These are phyloP conservation scores for Sphagnum magellanicum DNA, from an alignment of 228 moss, liverwort and hornwort genomes.

Conservation along the genomic window DNA sequence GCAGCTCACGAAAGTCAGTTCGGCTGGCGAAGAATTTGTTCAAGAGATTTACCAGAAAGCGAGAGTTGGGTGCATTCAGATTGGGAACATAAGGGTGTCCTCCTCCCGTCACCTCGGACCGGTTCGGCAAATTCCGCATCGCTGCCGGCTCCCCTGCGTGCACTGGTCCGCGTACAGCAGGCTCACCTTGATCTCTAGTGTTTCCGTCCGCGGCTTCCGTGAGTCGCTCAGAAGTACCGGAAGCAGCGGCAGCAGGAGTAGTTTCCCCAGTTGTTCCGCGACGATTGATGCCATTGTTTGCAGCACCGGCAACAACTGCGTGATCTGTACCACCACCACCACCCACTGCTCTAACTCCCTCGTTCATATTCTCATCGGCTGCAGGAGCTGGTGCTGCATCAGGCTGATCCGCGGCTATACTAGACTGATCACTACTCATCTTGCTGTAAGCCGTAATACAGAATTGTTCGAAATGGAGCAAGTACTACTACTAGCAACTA, in stretches of 20 bases:
- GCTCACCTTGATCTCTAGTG: no score
- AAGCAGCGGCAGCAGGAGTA: no score
- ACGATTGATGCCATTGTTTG: not conserved
- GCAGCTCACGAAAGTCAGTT: not conserved
- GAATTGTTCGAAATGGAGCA: no score
- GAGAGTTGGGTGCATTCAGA: slow-evolving; percentile 11
- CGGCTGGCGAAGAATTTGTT: not conserved
- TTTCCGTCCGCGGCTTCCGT: slow-evolving; percentile 11
- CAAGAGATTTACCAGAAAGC: slow-evolving; percentile 21
- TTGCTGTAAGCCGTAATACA: no score
- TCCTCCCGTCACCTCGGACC: slow-evolving; percentile 37
- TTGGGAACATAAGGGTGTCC: slow-evolving; percentile 49
- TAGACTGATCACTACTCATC: no score
- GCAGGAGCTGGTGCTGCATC: no score
- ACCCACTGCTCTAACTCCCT: not conserved
- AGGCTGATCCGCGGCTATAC: no score
- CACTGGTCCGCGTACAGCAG: no score
- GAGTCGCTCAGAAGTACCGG: not conserved
- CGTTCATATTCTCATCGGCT: not conserved
- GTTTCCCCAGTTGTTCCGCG: no score
- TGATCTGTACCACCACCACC: slow-evolving; percentile 12
- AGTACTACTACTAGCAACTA: no score
- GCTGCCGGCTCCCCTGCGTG: slow-evolving; percentile 3
- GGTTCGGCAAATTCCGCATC: slow-evolving; percentile 27
- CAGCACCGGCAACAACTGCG: not conserved